Evolutionary conservation across 2,329 filamentous ascomycete species (phyloP).

Genomic region (Chrysoporthe austroafricana): DNA sequence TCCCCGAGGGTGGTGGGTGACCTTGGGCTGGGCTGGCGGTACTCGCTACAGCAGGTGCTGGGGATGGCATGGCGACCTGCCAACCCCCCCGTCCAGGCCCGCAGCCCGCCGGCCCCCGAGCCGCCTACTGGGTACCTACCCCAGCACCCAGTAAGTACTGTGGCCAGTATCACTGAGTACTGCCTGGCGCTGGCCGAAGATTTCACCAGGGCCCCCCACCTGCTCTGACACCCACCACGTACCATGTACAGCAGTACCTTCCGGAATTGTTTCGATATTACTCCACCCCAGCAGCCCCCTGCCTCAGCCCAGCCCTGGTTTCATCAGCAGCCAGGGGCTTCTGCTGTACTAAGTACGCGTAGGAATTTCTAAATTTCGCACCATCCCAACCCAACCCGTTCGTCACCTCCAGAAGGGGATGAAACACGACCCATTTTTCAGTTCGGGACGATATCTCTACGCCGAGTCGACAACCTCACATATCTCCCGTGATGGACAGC

Average conservation of each 20-base stretch:
- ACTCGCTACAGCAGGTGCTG: no score
- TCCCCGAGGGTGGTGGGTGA: no score
- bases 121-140: no score
- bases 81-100: no score
- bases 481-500: not conserved
- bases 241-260: not conserved
- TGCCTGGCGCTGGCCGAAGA: not conserved
- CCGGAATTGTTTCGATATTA: not conserved
- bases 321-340: not conserved
- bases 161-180: no score
- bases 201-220: not conserved
- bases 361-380: conserved; percentile 14
- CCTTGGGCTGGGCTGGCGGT: no score
- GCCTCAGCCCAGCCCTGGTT: not conserved
- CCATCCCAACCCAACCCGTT: not conserved
- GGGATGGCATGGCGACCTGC: no score
- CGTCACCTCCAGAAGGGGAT: conserved; percentile 18
- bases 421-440: conserved; percentile 16
- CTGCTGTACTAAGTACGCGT: not conserved
- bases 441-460: not conserved
- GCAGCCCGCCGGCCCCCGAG: no score
- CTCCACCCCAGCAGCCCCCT: not conserved
- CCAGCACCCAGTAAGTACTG: no score
- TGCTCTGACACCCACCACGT: not conserved
- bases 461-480: not conserved